phyloP scores from a whole-genome alignment of 2,329 filamentous ascomycete genomes.

The Tolypocladium album region DNA sequence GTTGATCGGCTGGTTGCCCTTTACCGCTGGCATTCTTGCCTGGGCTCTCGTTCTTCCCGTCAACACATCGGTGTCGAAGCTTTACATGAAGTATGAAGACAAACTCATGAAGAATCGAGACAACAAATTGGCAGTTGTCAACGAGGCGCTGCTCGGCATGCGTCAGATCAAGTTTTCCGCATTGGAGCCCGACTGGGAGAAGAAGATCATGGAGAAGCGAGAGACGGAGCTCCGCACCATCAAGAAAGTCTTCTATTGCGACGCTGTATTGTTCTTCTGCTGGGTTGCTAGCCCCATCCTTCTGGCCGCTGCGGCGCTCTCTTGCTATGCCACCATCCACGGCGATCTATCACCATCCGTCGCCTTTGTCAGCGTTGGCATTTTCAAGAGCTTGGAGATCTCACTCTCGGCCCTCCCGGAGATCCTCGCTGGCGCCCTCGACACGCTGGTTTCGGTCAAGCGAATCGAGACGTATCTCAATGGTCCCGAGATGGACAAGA shows the following conservation, averaged over 20 bases:
- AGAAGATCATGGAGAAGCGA: constrained; percentile 51
- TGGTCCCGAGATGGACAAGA: constrained; percentile 50
- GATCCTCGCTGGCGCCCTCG: constrained; percentile 57
- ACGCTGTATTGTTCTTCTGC: constrained; percentile 52
- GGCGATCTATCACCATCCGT: constrained; percentile 58
- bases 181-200: constrained; percentile 63
- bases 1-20: constrained; percentile 61
- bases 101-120: constrained; percentile 66
- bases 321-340: constrained; percentile 54
- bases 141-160: constrained; percentile 68
- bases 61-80: constrained; percentile 56
- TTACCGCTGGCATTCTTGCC: constrained; percentile 53
- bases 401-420: constrained; percentile 63
- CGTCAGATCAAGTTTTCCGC: constrained; percentile 80
- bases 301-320: constrained; percentile 59
- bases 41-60: constrained; percentile 56
- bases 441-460: constrained; percentile 61
- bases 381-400: constrained; percentile 65
- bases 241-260: constrained; percentile 55
- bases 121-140: constrained; percentile 63
- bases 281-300: constrained; percentile 67
- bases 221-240: constrained; percentile 56
- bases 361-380: constrained; percentile 67
- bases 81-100: constrained; percentile 55
- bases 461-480: constrained; percentile 63